These are phyloP conservation scores for Metarhizium brunneum DNA, from an alignment of 2,329 filamentous ascomycete species.

Conservation along the genomic window DNA sequence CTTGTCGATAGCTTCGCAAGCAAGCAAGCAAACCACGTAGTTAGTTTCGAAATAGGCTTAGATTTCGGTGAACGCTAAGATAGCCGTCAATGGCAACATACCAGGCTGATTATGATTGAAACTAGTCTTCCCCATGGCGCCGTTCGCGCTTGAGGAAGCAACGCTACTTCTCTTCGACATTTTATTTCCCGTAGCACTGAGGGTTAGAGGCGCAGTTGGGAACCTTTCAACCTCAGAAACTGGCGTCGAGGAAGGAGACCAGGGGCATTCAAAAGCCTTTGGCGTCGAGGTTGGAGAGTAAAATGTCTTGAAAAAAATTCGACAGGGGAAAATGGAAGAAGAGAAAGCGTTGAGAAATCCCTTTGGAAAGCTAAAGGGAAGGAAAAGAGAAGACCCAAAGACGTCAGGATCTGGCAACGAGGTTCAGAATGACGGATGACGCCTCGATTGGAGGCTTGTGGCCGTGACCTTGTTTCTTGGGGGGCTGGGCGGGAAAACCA, in stretches of 20 bases:
- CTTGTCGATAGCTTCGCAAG: constrained; percentile 54
- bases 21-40: background rate
- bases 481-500: too few relatives aligned
- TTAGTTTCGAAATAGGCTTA: background rate
- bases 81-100: constrained; percentile 14
- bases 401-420: too few relatives aligned
- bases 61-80: background rate
- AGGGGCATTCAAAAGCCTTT: background rate
- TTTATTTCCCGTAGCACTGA: constrained; percentile 26
- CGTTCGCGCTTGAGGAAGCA: constrained; percentile 19
- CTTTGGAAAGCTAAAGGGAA: too few relatives aligned
- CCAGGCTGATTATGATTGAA: constrained; percentile 21
- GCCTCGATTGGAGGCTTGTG: too few relatives aligned
- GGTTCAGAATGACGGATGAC: too few relatives aligned
- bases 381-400: too few relatives aligned
- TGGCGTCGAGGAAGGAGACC: background rate
- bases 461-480: too few relatives aligned
- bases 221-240: background rate
- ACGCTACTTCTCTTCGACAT: constrained; percentile 57
- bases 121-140: constrained; percentile 19
- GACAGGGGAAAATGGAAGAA: too few relatives aligned
- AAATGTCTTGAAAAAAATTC: background rate
- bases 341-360: too few relatives aligned
- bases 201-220: background rate
- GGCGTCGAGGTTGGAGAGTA: background rate